Evolutionary conservation across 768 basidiomycete species (phyloP), one percentile per base, ranked within the genome.

Genomic region (Coprinopsis sp.): DNA sequence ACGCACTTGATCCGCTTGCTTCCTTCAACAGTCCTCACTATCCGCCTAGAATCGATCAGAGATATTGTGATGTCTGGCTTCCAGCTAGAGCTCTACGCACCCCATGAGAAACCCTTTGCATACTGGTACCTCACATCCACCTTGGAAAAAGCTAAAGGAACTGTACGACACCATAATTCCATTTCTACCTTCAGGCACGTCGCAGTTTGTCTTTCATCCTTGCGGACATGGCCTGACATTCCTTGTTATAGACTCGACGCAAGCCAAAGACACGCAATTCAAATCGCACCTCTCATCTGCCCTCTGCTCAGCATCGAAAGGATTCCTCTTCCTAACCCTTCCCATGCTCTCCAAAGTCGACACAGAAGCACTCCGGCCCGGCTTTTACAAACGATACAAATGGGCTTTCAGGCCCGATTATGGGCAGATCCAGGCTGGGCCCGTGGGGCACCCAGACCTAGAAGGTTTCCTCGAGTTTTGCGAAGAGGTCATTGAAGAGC

Each of bases 21-120:
- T 6, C 76, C 78, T 1, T 62, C 69, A 5, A 70, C 69, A 0
- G 72, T 79, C 3, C 64, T 82, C 3, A 45, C 77, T n/a, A 81
- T 80, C 72, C 74, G 87, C 34, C 61, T 88, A 14, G 65, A 74
- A 4, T 64, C 74, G 8, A 70, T 87, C 3, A 74, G 79, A 30
- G 87, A 91, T 52, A 70, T 92, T 12, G 62, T 90, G 4, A 67
- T 84, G 34, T 82, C 87, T 1, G 90, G 86, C 2, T 85, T 87
- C 51, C 87, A 91, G 60, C 62, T 90, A 18, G 84, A 87, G 36
- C 61, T 92, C 6, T 88, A 90, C 55, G 69, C 77, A 18, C 61
- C 71, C 1, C 77, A 84, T 33, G 90, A 92, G 57, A 76, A 69
- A 27, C 69, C 83, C 0, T 78, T 88, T 51, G 83, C 87, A 2